A percentile compares a stretch with the other conserved stretches of the same genome.
Evolutionary conservation across 176 grass and related monocot genomes (phyloP).

Genomic region (Eleusine indica): DNA sequence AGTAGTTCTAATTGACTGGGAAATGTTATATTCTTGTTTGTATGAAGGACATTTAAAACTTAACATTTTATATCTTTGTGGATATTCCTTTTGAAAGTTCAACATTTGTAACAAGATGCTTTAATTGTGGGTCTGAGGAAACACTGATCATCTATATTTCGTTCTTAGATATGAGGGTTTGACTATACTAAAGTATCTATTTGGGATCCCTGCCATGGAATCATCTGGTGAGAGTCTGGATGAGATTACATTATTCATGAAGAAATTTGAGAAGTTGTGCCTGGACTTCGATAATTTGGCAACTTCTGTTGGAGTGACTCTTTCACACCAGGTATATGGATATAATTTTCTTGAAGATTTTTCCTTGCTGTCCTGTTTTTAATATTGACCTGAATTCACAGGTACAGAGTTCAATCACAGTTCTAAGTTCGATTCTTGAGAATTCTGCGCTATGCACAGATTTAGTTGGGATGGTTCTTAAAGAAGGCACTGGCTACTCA

Average conservation of each 20-base stretch:
- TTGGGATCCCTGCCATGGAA: slow-evolving; percentile 58
- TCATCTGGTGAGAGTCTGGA: slow-evolving; percentile 54
- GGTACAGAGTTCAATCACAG: slow-evolving; percentile 63
- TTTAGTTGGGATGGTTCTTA: slow-evolving; percentile 49
- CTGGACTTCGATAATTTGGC: slow-evolving; percentile 47
- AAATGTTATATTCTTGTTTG: slow-evolving; percentile 16
- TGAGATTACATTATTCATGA: slow-evolving; percentile 54
- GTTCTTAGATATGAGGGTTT: slow-evolving; percentile 68
- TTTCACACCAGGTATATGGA: slow-evolving; percentile 61
- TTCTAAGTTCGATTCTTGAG: slow-evolving; percentile 59
- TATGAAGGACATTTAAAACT: background rate
- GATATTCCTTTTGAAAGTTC: background rate
- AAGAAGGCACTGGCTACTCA: slow-evolving; percentile 47
- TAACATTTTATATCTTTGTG: background rate
- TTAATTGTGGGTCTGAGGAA: background rate
- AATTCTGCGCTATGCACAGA: slow-evolving; percentile 39
- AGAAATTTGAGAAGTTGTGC: slow-evolving; percentile 53
- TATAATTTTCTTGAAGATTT: slow-evolving; percentile 16
- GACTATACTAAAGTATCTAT: slow-evolving; percentile 74
- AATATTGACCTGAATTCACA: slow-evolving; percentile 44
- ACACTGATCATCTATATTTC: slow-evolving; percentile 36
- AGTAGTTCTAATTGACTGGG: slow-evolving; percentile 22
- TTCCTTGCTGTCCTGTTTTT: slow-evolving; percentile 39
- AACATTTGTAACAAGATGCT: slow-evolving; percentile 21
- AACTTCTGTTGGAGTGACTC: slow-evolving; percentile 51